These are phyloP conservation scores for Barbatosphaeria neglecta DNA, from an alignment of 495 filamentous ascomycete species.

Conservation along the genomic window DNA sequence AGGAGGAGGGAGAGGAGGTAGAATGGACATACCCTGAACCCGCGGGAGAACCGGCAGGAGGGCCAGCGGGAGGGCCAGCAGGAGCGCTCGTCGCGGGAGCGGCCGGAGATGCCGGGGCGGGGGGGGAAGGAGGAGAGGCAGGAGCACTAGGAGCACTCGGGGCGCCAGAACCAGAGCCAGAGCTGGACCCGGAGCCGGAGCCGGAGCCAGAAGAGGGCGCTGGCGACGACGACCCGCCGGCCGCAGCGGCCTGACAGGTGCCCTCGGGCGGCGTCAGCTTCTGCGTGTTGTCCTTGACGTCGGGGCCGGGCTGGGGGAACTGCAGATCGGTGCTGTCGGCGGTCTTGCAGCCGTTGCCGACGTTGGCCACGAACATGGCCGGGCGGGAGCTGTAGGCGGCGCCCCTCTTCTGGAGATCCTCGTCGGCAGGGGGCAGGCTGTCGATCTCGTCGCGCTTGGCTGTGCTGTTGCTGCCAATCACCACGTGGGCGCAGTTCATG, in stretches of 20 bases:
- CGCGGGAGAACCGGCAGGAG: neutral
- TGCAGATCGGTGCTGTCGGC: conserved; percentile 27
- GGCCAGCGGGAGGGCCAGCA: too few relatives aligned
- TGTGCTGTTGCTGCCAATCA: conserved; percentile 43
- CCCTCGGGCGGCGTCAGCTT: conserved; percentile 1
- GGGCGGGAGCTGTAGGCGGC: conserved; percentile 47
- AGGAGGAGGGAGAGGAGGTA: neutral
- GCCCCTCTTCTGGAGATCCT: conserved; percentile 9
- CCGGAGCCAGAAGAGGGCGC: neutral
- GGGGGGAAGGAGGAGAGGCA: neutral
- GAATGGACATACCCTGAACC: neutral
- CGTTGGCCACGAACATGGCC: conserved; percentile 72
- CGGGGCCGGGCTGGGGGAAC: conserved; percentile 48
- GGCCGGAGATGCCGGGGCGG: neutral
- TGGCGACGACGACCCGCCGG: conserved; percentile 4
- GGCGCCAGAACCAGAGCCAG: conserved; percentile 1
- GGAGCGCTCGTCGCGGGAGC: neutral
- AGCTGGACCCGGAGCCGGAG: neutral
- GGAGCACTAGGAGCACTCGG: conserved; percentile 9
- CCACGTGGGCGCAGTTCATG: conserved; percentile 81
- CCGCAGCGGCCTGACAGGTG: conserved; percentile 3
- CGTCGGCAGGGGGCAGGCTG: conserved; percentile 1
- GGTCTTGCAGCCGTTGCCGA: conserved; percentile 46
- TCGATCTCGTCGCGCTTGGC: conserved; percentile 21
- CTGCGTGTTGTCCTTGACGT: conserved; percentile 25